Percentiles rank a stretch among this genome's conserved stretches.
Conservation (phyloP, 73 alveolate genomes). For the Paramecium biaurelia region DNA sequence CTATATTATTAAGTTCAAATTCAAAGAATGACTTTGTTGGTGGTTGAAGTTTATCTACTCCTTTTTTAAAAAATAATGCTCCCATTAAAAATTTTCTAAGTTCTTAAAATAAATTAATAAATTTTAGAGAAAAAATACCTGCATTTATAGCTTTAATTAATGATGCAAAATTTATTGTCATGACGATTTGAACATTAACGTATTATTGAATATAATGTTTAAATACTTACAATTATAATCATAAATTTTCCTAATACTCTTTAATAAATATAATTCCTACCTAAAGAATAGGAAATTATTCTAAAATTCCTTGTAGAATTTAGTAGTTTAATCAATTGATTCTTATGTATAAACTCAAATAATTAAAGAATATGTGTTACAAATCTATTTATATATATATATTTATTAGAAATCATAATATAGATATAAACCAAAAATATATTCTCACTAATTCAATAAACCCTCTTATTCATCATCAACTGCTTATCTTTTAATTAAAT, state of each 20-base stretch:
- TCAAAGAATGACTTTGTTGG: conserved; percentile 66
- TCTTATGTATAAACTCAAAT: too few species aligned
- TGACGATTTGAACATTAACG: background rate
- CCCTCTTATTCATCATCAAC: background rate
- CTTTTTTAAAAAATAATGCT: conserved; percentile 57
- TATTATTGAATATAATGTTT: background rate
- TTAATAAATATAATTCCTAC: conserved; percentile 53
- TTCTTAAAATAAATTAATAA: background rate
- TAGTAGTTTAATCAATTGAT: too few species aligned
- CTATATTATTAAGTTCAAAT: conserved; percentile 69
- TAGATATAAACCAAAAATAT: background rate
- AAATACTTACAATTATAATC: background rate
- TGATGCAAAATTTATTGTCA: background rate
- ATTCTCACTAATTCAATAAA: background rate
- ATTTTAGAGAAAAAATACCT: background rate
- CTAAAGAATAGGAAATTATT: background rate
- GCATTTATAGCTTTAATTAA: background rate
- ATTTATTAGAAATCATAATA: too few species aligned
- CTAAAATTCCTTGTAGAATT: too few species aligned
- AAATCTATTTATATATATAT: too few species aligned
- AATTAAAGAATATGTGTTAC: too few species aligned
- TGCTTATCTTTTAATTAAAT: background rate
- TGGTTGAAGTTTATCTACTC: conserved; percentile 59
- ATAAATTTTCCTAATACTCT: background rate
- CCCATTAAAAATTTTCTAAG: conserved; percentile 54